Percentiles rank a stretch among this genome's conserved stretches.
These are phyloP conservation scores for Urtica urens DNA, from an alignment of 306 rosid genomes.

Conservation along the genomic window DNA sequence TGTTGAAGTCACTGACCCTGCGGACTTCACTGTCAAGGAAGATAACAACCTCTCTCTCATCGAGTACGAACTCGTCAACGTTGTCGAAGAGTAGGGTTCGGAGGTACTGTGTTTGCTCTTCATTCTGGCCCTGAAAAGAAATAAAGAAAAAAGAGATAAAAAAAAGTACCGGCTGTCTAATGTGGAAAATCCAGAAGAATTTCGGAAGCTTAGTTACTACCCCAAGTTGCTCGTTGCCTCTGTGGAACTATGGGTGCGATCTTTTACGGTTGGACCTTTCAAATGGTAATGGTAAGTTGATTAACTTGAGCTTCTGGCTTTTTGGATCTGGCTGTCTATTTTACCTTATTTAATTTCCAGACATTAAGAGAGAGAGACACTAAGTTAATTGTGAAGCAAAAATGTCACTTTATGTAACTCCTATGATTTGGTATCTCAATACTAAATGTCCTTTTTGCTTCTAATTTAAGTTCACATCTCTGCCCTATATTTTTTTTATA, in stretches of 20 bases:
- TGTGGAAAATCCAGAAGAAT: conserved; percentile 34
- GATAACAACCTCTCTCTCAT: conserved; percentile 37
- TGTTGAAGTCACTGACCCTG: conserved; percentile 32
- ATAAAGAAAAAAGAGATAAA: conserved; percentile 42
- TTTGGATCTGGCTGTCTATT: conserved; percentile 34
- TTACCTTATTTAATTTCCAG: conserved; percentile 26
- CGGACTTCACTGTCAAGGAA: conserved; percentile 29
- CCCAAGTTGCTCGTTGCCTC: conserved; percentile 27
- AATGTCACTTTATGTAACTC: neutral
- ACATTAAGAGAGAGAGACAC: conserved; percentile 20
- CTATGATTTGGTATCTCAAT: conserved; percentile 1
- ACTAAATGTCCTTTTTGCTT: neutral
- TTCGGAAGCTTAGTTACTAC: conserved; percentile 37
- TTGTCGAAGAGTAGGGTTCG: conserved; percentile 29
- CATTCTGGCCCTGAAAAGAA: conserved; percentile 37
- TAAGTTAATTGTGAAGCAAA: conserved; percentile 23
- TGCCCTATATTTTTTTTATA: neutral
- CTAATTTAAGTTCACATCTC: neutral
- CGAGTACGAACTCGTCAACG: conserved; percentile 32
- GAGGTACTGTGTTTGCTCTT: conserved; percentile 21
- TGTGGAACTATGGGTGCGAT: conserved; percentile 28
- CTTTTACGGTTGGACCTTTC: conserved; percentile 31
- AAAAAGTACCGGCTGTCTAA: conserved; percentile 25
- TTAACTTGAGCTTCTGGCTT: conserved; percentile 27
- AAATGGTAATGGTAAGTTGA: conserved; percentile 29